These are phyloP conservation scores for Rhizomucor miehei DNA, from an alignment of 371 early-diverging fungal species.

Conservation along the genomic window DNA sequence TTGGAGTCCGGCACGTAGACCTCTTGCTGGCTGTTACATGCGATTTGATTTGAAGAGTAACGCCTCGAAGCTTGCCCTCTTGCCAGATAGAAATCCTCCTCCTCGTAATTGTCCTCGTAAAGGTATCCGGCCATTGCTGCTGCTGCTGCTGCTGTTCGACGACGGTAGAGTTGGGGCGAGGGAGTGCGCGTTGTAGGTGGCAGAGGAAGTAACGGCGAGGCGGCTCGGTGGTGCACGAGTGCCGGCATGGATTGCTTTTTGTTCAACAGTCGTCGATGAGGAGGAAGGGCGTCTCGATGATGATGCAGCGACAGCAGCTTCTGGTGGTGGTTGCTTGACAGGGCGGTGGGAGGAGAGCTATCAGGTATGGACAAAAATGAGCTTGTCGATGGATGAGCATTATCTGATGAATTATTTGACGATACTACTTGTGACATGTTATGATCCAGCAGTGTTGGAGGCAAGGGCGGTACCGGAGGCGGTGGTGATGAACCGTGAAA, in stretches of 20 bases:
- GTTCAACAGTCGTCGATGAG: slow-evolving; percentile 8
- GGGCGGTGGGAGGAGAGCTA: not conserved
- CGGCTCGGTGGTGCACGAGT: slow-evolving; percentile 9
- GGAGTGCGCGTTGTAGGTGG: slow-evolving; percentile 3
- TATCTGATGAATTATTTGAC: slow-evolving; percentile 7
- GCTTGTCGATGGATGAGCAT: slow-evolving; percentile 4
- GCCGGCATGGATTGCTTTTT: slow-evolving; percentile 35
- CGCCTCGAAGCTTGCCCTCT: not conserved
- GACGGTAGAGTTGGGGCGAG: slow-evolving; percentile 3
- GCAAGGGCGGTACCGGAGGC: slow-evolving; percentile 30
- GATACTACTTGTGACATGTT: slow-evolving; percentile 13
- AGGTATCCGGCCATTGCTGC: not conserved
- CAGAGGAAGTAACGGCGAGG: slow-evolving; percentile 9
- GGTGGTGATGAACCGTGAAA: slow-evolving; percentile 17
- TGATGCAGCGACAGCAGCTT: not conserved
- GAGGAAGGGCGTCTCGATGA: slow-evolving; percentile 1
- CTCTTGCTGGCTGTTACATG: not conserved
- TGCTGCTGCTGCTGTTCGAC: not conserved
- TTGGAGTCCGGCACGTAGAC: slow-evolving; percentile 41
- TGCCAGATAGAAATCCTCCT: slow-evolving; percentile 1
- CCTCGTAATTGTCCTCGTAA: slow-evolving; percentile 9
- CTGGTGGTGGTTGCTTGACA: not conserved
- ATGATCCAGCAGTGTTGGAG: not conserved
- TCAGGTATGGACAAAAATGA: slow-evolving; percentile 7
- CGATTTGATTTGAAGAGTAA: not conserved